phyloP scores from a whole-genome alignment of 2,329 filamentous ascomycete species.

The Fusarium chaquense region DNA sequence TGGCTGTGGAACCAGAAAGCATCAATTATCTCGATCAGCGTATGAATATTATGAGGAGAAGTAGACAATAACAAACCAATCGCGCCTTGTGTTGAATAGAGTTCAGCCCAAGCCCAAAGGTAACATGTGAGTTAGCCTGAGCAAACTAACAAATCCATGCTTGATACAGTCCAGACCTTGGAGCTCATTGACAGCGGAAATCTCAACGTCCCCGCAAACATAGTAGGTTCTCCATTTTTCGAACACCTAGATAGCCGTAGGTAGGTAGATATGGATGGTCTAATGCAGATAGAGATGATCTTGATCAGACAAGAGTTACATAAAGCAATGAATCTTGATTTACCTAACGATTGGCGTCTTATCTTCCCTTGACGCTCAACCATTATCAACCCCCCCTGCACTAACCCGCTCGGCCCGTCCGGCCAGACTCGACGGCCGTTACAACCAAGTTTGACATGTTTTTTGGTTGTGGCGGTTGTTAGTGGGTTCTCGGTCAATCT shows the following conservation, averaged over 20 bases:
- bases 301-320: slow-evolving; percentile 1
- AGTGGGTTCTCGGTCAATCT: slow-evolving; percentile 29
- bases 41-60: neutral
- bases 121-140: neutral
- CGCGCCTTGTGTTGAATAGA: neutral
- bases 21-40: neutral
- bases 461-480: slow-evolving; percentile 28
- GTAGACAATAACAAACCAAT: neutral
- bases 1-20: slow-evolving; percentile 15
- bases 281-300: neutral
- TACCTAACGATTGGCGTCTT: slow-evolving; percentile 10
- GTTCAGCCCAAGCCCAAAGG: neutral
- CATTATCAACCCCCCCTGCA: slow-evolving; percentile 14
- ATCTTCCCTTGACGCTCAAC: slow-evolving; percentile 15
- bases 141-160: neutral
- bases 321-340: slow-evolving; percentile 23
- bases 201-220: slow-evolving; percentile 5
- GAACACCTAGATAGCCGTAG: neutral
- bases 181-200: slow-evolving; percentile 5
- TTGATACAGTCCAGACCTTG: neutral
- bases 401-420: slow-evolving; percentile 36
- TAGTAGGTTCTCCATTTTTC: neutral
- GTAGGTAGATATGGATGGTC: neutral
- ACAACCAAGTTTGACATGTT: slow-evolving; percentile 24
- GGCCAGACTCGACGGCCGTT: slow-evolving; percentile 39